Evolutionary conservation across 2,329 filamentous ascomycete genomes (phyloP).

Genomic region (Basipetospora sp.): DNA sequence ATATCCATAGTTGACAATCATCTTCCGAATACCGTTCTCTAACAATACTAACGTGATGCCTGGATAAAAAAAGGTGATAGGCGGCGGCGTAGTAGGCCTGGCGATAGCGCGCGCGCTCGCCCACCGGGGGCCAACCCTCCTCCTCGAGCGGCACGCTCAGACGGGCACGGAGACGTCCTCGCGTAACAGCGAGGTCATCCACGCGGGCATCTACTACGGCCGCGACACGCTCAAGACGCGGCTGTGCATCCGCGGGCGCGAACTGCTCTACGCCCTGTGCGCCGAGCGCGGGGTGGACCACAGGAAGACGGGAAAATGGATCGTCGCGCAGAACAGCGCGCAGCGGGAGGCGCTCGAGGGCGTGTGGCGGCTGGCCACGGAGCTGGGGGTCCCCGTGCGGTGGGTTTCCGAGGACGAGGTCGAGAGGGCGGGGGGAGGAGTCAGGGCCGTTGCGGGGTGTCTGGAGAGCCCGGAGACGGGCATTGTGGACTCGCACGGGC

Average conservation of each 20-base stretch:
- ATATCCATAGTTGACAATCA: too few relatives aligned
- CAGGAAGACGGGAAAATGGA: slow-evolving; percentile 76
- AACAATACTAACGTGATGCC: too few relatives aligned
- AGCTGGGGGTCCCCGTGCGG: slow-evolving; percentile 49
- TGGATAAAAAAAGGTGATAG: slow-evolving; percentile 35
- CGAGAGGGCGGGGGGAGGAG: slow-evolving; percentile 1
- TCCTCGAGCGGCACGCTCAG: slow-evolving; percentile 64
- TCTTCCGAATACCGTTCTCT: too few relatives aligned
- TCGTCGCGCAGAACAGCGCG: slow-evolving; percentile 66
- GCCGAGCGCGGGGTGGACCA: slow-evolving; percentile 50
- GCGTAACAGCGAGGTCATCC: slow-evolving; percentile 90
- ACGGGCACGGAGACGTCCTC: slow-evolving; percentile 70
- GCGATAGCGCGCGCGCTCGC: slow-evolving; percentile 64
- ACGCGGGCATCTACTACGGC: slow-evolving; percentile 88
- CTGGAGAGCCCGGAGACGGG: slow-evolving; percentile 79
- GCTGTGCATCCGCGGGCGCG: slow-evolving; percentile 65
- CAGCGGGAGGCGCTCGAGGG: slow-evolving; percentile 51
- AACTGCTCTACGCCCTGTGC: slow-evolving; percentile 70
- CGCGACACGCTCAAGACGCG: slow-evolving; percentile 59
- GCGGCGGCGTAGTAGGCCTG: slow-evolving; percentile 58
- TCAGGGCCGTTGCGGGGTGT: slow-evolving; percentile 55
- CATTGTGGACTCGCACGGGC: slow-evolving; percentile 72
- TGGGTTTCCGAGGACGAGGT: slow-evolving; percentile 50
- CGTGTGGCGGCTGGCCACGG: slow-evolving; percentile 27
- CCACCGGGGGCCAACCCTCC: slow-evolving; percentile 49